phyloP scores from a whole-genome alignment of 352 stramenopile species.

The Pythium folliculosum region DNA sequence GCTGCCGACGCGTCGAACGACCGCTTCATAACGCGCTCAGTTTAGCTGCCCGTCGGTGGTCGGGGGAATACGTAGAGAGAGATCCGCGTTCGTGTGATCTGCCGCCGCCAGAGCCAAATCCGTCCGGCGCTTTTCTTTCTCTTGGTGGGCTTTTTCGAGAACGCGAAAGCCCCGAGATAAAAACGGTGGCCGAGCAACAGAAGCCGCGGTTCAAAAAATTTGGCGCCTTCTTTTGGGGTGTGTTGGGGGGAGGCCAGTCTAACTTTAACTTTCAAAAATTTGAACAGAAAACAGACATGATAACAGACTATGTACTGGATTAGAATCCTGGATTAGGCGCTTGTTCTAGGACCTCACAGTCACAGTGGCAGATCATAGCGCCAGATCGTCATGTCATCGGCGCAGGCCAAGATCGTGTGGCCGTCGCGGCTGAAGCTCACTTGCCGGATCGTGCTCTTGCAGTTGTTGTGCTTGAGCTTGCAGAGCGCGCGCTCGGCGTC shows the following conservation, averaged over 20 bases:
- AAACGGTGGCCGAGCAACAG: not conserved
- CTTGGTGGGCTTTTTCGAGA: conserved; percentile 2
- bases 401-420: conserved; percentile 70
- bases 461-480: conserved; percentile 73
- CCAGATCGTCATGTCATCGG: conserved; percentile 75
- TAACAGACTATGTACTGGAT: conserved; percentile 10
- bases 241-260: not conserved
- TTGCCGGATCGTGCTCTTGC: conserved; percentile 80
- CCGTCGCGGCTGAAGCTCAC: conserved; percentile 78
- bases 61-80: not conserved
- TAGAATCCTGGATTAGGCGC: not conserved
- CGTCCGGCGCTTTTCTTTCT: not conserved
- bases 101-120: not conserved
- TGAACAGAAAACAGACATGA: conserved; percentile 28
- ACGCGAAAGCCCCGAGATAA: not conserved
- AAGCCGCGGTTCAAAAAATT: conserved; percentile 9
- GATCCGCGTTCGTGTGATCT: not conserved
- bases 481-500: conserved; percentile 66
- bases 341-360: conserved; percentile 11
- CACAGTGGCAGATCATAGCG: conserved; percentile 57
- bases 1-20: conserved; percentile 11
- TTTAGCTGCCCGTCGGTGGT: not conserved
- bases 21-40: conserved; percentile 22
- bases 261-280: conserved; percentile 34
- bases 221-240: conserved; percentile 19